Conservation (phyloP, 768 basidiomycete genomes). For the Mycena filopes region DNA sequence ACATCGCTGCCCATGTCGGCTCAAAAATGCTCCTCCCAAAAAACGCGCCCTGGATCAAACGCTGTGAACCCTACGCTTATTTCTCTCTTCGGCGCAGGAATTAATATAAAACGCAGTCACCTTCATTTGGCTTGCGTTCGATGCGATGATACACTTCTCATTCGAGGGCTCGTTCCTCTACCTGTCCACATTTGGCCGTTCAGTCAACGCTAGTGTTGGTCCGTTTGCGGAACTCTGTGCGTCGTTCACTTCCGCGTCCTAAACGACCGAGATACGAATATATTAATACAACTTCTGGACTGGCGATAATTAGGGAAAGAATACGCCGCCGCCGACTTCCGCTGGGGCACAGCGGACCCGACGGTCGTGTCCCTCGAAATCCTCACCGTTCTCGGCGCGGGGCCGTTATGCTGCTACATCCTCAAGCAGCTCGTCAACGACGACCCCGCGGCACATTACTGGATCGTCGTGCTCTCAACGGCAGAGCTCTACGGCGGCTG, state of each 20-base stretch:
- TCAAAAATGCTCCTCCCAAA: conserved; percentile 70
- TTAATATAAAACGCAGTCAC: conserved; percentile 43
- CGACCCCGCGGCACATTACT: conserved; percentile 78
- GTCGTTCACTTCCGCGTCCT: conserved; percentile 40
- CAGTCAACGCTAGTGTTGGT: conserved; percentile 75
- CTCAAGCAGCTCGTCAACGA: conserved; percentile 69
- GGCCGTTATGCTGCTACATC: conserved; percentile 79
- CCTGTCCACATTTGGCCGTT: conserved; percentile 77
- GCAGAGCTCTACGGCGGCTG: conserved; percentile 82
- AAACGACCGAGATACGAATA: not conserved
- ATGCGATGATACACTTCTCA: conserved; percentile 81
- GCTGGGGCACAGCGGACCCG: conserved; percentile 85
- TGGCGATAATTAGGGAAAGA: conserved; percentile 69
- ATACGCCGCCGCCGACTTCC: conserved; percentile 81
- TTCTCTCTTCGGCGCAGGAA: not conserved
- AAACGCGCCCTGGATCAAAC: conserved; percentile 71
- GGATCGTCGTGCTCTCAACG: conserved; percentile 82
- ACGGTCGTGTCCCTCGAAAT: conserved; percentile 86
- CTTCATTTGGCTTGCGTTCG: conserved; percentile 87
- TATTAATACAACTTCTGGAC: not conserved
- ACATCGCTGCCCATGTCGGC: conserved; percentile 60
- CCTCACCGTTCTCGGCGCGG: conserved; percentile 83
- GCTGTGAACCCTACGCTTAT: conserved; percentile 41
- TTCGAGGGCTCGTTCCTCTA: conserved; percentile 87
- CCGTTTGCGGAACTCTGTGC: conserved; percentile 80